Conservation (phyloP, 2,329 filamentous ascomycete genomes). For the Curvularia eragrostidis region DNA sequence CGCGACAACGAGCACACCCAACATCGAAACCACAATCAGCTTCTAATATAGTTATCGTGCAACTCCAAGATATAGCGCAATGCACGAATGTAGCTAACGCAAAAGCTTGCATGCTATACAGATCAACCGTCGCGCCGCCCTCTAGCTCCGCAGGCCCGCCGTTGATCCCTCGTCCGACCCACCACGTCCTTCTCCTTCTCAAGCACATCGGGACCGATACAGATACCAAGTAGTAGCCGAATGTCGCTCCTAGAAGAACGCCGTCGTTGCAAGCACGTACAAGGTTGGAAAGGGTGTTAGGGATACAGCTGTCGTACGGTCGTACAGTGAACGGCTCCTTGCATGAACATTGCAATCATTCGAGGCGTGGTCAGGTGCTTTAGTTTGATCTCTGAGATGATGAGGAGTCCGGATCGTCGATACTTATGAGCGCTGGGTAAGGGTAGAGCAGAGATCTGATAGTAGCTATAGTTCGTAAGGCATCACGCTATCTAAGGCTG, state of each 20-base stretch:
- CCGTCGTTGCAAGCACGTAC: background rate
- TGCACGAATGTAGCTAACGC: no score
- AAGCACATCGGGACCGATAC: background rate
- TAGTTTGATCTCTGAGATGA: background rate
- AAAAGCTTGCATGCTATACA: conserved; percentile 3
- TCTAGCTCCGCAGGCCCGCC: no score
- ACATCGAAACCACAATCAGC: no score
- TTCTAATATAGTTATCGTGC: no score
- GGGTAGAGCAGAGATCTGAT: background rate
- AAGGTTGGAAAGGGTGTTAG: background rate
- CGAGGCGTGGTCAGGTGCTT: background rate
- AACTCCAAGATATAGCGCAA: no score
- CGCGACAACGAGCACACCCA: no score
- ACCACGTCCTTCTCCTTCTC: background rate
- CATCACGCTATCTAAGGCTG: no score
- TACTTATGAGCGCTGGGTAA: background rate
- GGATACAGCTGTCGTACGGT: background rate
- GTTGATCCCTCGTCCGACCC: background rate
- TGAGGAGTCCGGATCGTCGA: background rate
- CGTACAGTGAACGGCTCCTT: background rate
- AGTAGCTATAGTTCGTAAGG: background rate
- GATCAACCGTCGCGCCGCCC: no score
- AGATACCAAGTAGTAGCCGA: background rate
- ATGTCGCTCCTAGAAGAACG: background rate
- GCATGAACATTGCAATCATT: background rate